These are phyloP conservation scores for Diospyros lotus DNA, from an alignment of 148 eudicot species.

Conservation along the genomic window DNA sequence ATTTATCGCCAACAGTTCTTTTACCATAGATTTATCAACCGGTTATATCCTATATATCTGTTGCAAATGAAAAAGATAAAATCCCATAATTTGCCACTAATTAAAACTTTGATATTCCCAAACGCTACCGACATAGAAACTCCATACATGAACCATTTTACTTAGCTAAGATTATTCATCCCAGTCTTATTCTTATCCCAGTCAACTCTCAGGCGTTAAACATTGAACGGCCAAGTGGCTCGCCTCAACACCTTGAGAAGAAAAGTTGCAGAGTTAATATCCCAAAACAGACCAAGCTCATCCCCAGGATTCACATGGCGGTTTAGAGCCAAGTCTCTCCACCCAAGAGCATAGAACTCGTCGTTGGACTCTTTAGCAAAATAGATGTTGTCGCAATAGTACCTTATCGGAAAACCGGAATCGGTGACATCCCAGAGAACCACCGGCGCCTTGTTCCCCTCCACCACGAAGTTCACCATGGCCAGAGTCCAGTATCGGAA, in stretches of 20 bases:
- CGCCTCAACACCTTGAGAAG: conserved; percentile 4
- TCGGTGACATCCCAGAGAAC: conserved; percentile 12
- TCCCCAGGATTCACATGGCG: not conserved
- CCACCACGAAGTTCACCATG: conserved; percentile 2
- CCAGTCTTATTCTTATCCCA: too few species aligned
- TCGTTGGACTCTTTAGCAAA: not conserved
- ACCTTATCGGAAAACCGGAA: not conserved
- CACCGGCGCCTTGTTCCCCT: conserved; percentile 12
- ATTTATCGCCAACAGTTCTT: too few species aligned
- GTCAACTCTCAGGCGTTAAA: too few species aligned
- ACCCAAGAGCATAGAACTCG: conserved; percentile 10
- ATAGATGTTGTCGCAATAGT: not conserved
- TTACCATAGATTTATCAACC: too few species aligned
- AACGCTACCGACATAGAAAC: too few species aligned
- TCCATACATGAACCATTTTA: not conserved
- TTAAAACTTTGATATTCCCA: too few species aligned
- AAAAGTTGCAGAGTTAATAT: not conserved
- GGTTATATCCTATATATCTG: too few species aligned
- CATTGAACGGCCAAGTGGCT: too few species aligned
- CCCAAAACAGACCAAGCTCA: conserved; percentile 19
- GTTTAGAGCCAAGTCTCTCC: conserved; percentile 10
- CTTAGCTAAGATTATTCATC: too few species aligned
- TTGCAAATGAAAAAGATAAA: too few species aligned
- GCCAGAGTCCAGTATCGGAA: conserved; percentile 8
- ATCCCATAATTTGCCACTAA: too few species aligned